Conservation (phyloP, 1,139 yeast species). For the Pichia sp. region DNA sequence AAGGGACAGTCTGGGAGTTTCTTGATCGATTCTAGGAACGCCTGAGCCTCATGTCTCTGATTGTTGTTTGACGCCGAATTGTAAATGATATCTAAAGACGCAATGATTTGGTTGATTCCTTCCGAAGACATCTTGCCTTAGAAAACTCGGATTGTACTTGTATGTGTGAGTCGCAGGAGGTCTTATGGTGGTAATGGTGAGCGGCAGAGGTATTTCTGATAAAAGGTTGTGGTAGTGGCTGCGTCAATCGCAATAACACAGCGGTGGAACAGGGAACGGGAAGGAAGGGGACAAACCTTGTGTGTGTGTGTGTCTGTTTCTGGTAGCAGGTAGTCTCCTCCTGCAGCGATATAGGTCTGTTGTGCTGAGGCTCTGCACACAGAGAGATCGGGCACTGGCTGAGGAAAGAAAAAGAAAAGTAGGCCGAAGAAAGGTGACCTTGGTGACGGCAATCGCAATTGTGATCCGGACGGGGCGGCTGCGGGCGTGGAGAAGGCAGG, state of each 20-base stretch:
- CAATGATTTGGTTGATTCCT: conserved; percentile 65
- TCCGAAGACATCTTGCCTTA: conserved; percentile 49
- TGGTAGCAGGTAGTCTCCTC: too few relatives aligned
- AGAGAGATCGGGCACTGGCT: not conserved
- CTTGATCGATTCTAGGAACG: conserved; percentile 71
- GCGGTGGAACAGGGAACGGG: too few relatives aligned
- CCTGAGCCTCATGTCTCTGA: conserved; percentile 65
- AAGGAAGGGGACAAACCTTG: too few relatives aligned
- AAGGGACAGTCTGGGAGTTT: conserved; percentile 77
- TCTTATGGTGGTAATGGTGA: too few relatives aligned
- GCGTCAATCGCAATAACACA: too few relatives aligned
- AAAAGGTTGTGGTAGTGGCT: too few relatives aligned
- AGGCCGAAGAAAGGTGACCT: not conserved
- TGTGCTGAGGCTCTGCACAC: too few relatives aligned
- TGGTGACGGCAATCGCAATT: too few relatives aligned
- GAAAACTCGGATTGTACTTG: not conserved
- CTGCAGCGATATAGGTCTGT: too few relatives aligned
- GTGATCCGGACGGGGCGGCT: too few relatives aligned
- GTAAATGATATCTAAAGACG: conserved; percentile 77
- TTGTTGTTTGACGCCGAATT: conserved; percentile 64
- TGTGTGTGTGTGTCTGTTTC: too few relatives aligned
- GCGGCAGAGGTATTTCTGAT: not conserved
- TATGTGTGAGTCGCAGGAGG: too few relatives aligned
- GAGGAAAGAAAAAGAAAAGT: not conserved
- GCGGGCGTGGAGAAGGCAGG: not conserved